phyloP scores from a whole-genome alignment of 1,284 basidiomycete species.

The Malassezia psittaci region DNA sequence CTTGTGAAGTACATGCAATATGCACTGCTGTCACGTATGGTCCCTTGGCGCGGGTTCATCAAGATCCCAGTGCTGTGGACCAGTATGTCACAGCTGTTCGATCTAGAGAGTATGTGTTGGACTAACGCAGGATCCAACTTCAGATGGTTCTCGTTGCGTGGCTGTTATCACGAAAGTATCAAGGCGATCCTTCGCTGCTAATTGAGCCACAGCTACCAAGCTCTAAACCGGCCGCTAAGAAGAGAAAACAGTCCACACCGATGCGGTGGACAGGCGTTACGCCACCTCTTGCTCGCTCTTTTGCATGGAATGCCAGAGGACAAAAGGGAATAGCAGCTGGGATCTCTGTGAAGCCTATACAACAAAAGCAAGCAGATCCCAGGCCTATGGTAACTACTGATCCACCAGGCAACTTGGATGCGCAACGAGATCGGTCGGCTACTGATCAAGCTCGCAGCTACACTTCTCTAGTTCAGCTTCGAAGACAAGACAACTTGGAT shows the following conservation, averaged over 20 bases:
- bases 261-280: slow-evolving; percentile 5
- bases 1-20: not conserved
- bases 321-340: too few species aligned
- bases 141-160: slow-evolving; percentile 8
- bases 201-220: not conserved
- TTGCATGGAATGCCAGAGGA: not conserved
- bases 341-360: too few species aligned
- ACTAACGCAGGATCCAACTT: slow-evolving; percentile 11
- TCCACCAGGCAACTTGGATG: too few species aligned
- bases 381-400: too few species aligned
- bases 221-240: not conserved
- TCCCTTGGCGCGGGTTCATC: not conserved
- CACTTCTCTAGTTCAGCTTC: too few species aligned
- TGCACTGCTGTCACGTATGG: slow-evolving; percentile 1
- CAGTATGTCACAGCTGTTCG: slow-evolving; percentile 8
- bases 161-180: not conserved
- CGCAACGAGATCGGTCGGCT: too few species aligned
- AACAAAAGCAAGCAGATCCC: too few species aligned
- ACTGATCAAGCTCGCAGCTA: too few species aligned
- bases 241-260: slow-evolving; percentile 1
- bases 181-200: not conserved
- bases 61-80: not conserved
- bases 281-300: not conserved
- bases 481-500: too few species aligned
- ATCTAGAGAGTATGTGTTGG: slow-evolving; percentile 4